Conservation (phyloP, 768 basidiomycete species). For the Naganishia antarctica region DNA sequence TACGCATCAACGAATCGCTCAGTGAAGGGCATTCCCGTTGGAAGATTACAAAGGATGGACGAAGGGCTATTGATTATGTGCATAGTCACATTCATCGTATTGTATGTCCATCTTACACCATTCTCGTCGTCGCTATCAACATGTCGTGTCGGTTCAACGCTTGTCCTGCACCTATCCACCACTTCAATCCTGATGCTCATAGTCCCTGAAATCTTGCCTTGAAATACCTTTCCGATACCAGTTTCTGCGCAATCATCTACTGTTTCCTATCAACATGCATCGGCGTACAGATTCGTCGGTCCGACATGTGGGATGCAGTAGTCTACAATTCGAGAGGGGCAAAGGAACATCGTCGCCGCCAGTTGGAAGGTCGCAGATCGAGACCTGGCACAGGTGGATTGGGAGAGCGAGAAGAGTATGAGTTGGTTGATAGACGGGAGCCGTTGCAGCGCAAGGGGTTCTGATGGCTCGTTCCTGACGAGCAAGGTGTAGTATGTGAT, state of each 20-base stretch:
- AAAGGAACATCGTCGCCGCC: constrained; percentile 21
- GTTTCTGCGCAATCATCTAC: constrained; percentile 35
- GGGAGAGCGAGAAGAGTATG: constrained; percentile 34
- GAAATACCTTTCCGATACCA: background rate
- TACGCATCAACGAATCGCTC: no score
- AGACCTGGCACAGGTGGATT: constrained; percentile 21
- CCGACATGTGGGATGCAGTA: constrained; percentile 39
- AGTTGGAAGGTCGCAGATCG: background rate
- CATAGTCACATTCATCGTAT: constrained; percentile 1
- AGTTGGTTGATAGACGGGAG: constrained; percentile 35
- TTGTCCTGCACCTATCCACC: no score
- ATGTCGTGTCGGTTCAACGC: background rate
- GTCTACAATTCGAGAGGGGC: background rate
- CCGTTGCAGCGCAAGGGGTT: background rate
- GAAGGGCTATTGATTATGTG: constrained; percentile 14
- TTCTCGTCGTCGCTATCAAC: background rate
- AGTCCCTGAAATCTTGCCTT: no score
- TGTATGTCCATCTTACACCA: constrained; percentile 4
- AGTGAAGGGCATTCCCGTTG: no score
- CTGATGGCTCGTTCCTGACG: no score
- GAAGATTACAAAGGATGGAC: no score
- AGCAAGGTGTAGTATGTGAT: no score
- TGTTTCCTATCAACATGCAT: constrained; percentile 46
- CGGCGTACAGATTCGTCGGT: constrained; percentile 32
- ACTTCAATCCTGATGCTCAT: background rate